A percentile compares a stretch with the other conserved stretches of the same genome.
These are phyloP conservation scores for Piper longum DNA, from an alignment of 164 flowering plant species.

Conservation along the genomic window DNA sequence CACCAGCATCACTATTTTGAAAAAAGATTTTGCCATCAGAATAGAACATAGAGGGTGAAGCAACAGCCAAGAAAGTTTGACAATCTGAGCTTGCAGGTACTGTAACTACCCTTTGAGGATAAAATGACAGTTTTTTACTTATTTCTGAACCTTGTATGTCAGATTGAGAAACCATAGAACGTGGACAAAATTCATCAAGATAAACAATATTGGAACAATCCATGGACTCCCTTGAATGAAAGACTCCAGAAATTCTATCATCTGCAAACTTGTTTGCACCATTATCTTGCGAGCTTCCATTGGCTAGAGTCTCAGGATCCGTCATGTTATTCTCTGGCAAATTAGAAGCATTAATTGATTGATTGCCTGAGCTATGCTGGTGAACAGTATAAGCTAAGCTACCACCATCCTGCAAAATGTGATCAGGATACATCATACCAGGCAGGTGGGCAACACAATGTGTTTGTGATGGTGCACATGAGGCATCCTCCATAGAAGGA, in stretches of 20 bases:
- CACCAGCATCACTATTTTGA: slow-evolving; percentile 15
- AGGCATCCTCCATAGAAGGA: slow-evolving; percentile 26
- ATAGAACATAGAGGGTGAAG: slow-evolving; percentile 10
- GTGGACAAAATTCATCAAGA: slow-evolving; percentile 11
- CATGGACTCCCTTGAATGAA: slow-evolving; percentile 14
- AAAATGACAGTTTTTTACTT: slow-evolving; percentile 10
- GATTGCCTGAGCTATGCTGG: slow-evolving; percentile 17
- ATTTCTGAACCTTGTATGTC: slow-evolving; percentile 18
- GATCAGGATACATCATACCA: slow-evolving; percentile 15
- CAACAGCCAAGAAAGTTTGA: slow-evolving; percentile 13
- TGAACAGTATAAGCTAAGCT: slow-evolving; percentile 13
- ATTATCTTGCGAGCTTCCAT: slow-evolving; percentile 21
- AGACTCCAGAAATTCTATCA: slow-evolving; percentile 14
- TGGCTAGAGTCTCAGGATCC: slow-evolving; percentile 20
- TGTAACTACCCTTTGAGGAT: slow-evolving; percentile 20
- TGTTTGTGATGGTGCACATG: slow-evolving; percentile 24
- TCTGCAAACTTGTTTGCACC: slow-evolving; percentile 24
- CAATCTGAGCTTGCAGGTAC: slow-evolving; percentile 10
- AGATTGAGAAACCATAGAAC: slow-evolving; percentile 19
- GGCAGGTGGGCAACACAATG: slow-evolving; percentile 17
- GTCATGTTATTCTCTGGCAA: slow-evolving; percentile 13
- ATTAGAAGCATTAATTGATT: slow-evolving; percentile 13
- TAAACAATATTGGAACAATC: slow-evolving; percentile 16
- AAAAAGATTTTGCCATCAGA: slow-evolving; percentile 12
- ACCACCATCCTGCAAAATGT: slow-evolving; percentile 14